Conservation (phyloP, 2,329 filamentous ascomycete species). For the Lizonia empirigonia region DNA sequence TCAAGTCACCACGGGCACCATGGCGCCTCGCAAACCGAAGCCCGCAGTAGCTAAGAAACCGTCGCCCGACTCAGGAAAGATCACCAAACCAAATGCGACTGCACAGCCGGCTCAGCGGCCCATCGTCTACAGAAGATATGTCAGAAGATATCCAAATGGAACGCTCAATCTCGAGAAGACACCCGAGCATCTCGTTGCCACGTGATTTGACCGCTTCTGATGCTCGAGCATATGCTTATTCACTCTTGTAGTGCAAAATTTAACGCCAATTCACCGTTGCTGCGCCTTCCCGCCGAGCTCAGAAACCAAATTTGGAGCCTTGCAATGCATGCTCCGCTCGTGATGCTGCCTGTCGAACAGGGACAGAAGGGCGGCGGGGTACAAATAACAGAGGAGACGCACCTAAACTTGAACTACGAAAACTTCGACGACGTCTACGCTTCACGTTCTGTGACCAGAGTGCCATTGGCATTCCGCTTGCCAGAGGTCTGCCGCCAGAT, state of each 20-base stretch:
- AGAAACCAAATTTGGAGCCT: constrained; percentile 1
- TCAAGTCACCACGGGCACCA: neutral
- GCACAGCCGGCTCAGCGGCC: neutral
- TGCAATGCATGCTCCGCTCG: neutral
- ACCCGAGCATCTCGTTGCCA: neutral
- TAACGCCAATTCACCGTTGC: neutral
- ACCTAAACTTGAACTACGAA: too few species aligned
- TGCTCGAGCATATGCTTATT: neutral
- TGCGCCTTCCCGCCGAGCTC: constrained; percentile 3
- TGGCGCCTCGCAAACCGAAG: neutral
- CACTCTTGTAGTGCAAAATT: neutral
- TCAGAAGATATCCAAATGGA: neutral
- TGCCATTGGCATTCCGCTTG: constrained; percentile 6
- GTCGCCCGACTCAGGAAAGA: neutral
- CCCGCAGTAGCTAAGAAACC: neutral
- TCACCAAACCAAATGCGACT: neutral
- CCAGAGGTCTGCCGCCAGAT: constrained; percentile 16
- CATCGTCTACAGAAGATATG: too few species aligned
- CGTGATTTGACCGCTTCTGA: neutral
- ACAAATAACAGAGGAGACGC: too few species aligned
- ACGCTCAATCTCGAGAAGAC: constrained; percentile 1
- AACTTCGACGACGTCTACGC: too few species aligned
- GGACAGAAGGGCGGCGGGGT: neutral
- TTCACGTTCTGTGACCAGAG: too few species aligned
- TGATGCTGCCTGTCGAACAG: neutral